Evolutionary conservation across 2,329 filamentous ascomycete species (phyloP).

Genomic region (Claviceps sp.): DNA sequence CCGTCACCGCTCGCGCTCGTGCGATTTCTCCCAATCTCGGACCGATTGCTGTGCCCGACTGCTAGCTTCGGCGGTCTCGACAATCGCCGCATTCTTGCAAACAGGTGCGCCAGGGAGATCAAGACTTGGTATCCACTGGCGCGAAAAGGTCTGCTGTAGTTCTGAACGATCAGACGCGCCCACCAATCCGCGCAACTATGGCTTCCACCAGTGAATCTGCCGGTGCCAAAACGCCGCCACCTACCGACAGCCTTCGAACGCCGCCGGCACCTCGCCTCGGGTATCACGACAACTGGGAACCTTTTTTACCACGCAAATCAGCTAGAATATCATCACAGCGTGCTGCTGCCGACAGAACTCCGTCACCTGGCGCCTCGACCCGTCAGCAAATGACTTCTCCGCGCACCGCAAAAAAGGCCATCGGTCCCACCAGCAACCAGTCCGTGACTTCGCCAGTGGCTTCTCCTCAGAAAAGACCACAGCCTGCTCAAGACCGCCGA

Average conservation of each 20-base stretch:
- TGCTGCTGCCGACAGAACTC: slow-evolving; percentile 35
- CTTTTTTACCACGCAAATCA: slow-evolving; percentile 59
- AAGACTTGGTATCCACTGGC: background rate
- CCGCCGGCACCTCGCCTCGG: slow-evolving; percentile 58
- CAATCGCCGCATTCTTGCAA: slow-evolving; percentile 2
- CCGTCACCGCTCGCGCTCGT: background rate
- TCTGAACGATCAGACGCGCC: background rate
- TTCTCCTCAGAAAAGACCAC: slow-evolving; percentile 39
- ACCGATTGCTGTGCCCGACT: slow-evolving; percentile 5
- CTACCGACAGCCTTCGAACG: slow-evolving; percentile 43
- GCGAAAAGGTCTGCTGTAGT: slow-evolving; percentile 5
- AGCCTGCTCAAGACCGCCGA: slow-evolving; percentile 31
- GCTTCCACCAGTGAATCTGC: slow-evolving; percentile 9
- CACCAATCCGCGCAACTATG: slow-evolving; percentile 13
- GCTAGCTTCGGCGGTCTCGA: slow-evolving; percentile 8
- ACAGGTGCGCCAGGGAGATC: background rate
- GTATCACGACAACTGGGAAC: slow-evolving; percentile 55
- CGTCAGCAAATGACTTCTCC: slow-evolving; percentile 20
- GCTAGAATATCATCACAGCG: slow-evolving; percentile 48
- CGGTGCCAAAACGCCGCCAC: slow-evolving; percentile 40
- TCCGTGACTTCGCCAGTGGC: slow-evolving; percentile 28
- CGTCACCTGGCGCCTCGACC: slow-evolving; percentile 33
- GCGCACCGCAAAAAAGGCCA: slow-evolving; percentile 19
- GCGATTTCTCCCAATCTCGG: background rate
- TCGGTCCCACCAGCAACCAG: slow-evolving; percentile 12